These are phyloP conservation scores for Ceratocystis huliohia DNA, from an alignment of 2,329 filamentous ascomycete species.

Conservation along the genomic window DNA sequence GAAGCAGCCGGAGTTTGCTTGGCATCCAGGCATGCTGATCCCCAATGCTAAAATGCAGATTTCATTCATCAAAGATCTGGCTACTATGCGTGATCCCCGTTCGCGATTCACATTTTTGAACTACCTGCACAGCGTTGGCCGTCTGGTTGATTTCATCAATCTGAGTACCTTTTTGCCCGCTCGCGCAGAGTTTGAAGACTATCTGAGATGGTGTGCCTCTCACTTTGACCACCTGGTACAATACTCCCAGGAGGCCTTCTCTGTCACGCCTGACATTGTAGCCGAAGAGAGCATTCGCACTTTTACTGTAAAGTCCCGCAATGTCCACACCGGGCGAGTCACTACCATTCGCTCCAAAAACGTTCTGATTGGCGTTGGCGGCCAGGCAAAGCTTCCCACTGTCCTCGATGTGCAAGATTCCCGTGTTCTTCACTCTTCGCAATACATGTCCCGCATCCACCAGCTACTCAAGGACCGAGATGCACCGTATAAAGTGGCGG, in stretches of 20 bases:
- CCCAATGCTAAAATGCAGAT: constrained; percentile 95
- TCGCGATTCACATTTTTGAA: constrained; percentile 93
- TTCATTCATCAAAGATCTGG: constrained; percentile 91
- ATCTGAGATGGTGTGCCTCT: constrained; percentile 80
- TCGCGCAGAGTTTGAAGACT: constrained; percentile 84
- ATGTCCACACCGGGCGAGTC: constrained; percentile 43
- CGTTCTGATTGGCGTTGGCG: constrained; percentile 48
- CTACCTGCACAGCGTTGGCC: constrained; percentile 68
- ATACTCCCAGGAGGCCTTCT: constrained; percentile 66
- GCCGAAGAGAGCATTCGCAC: constrained; percentile 37
- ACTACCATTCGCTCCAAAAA: constrained; percentile 47
- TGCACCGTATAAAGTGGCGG: constrained; percentile 56
- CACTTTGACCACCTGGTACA: constrained; percentile 61
- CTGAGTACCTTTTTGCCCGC: constrained; percentile 77
- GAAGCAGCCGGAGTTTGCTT: constrained; percentile 69
- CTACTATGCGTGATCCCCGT: constrained; percentile 72
- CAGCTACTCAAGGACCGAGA: constrained; percentile 44
- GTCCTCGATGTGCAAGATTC: constrained; percentile 57
- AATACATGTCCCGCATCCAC: constrained; percentile 57
- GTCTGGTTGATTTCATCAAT: constrained; percentile 87
- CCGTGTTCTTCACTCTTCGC: constrained; percentile 74
- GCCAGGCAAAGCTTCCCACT: constrained; percentile 56
- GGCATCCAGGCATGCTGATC: constrained; percentile 92
- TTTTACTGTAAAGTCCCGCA: constrained; percentile 56
- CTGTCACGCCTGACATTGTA: constrained; percentile 49